Evolutionary conservation across 2,329 filamentous ascomycete species (phyloP).

Genomic region (Leptographium radiaticola): DNA sequence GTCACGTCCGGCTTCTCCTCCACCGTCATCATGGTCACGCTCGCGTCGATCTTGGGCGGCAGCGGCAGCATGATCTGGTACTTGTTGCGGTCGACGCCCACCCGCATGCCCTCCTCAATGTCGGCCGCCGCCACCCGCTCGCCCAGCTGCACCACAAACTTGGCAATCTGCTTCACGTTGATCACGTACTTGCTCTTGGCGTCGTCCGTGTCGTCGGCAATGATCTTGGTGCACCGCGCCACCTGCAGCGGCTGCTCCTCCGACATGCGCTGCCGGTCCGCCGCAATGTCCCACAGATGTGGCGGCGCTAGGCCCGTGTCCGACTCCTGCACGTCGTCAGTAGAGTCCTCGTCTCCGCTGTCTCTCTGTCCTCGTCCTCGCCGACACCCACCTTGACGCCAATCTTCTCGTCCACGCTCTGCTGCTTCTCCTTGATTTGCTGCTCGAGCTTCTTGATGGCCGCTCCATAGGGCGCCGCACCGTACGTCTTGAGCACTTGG

Average conservation of each 20-base stretch:
- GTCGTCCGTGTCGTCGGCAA: slow-evolving; percentile 86
- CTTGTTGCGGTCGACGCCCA: slow-evolving; percentile 96
- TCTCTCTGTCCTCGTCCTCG: no score
- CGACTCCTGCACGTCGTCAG: slow-evolving; percentile 56
- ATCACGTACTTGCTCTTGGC: slow-evolving; percentile 99
- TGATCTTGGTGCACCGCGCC: slow-evolving; percentile 97
- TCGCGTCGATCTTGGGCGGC: slow-evolving; percentile 96
- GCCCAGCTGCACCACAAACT: slow-evolving; percentile 96
- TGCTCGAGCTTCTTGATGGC: slow-evolving; percentile 96
- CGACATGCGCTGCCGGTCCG: slow-evolving; percentile 94
- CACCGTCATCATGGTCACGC: slow-evolving; percentile 99
- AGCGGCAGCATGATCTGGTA: slow-evolving; percentile 96
- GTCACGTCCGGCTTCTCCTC: slow-evolving; percentile 99
- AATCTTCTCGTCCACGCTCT: slow-evolving; percentile 97
- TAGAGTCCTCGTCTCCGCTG: slow-evolving; percentile 11
- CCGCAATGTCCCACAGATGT: slow-evolving; percentile 96
- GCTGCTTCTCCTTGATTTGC: slow-evolving; percentile 98
- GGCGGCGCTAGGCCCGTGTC: slow-evolving; percentile 96
- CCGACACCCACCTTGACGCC: slow-evolving; percentile 52
- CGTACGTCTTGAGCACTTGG: slow-evolving; percentile 97
- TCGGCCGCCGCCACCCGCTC: slow-evolving; percentile 95
- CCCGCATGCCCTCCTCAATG: slow-evolving; percentile 98
- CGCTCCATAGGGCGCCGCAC: slow-evolving; percentile 86
- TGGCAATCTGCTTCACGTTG: slow-evolving; percentile 99
- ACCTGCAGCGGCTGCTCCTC: slow-evolving; percentile 98